Percentiles rank a stretch among this genome's conserved stretches.
Evolutionary conservation across 495 filamentous ascomycete species (phyloP).

Genomic region (Tuber borchii): DNA sequence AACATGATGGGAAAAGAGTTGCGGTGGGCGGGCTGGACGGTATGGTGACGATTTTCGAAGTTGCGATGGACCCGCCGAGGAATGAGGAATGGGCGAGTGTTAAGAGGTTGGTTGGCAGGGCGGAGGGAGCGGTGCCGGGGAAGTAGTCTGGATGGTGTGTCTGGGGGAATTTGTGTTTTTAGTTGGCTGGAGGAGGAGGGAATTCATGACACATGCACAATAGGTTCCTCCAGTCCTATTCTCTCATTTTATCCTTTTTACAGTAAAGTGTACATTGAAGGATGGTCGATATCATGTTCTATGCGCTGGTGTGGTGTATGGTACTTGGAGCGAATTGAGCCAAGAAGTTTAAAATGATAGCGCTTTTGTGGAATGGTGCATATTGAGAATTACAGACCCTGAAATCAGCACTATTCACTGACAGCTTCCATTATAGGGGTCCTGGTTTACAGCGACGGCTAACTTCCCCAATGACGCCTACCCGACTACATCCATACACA

Average conservation of each 20-base stretch:
- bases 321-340: neutral
- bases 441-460: neutral
- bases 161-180: neutral
- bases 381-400: neutral
- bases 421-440: neutral
- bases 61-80: slow-evolving; percentile 71
- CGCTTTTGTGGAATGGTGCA: neutral
- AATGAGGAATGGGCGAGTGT: slow-evolving; percentile 86
- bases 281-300: neutral
- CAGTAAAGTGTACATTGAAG: neutral
- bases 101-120: slow-evolving; percentile 70
- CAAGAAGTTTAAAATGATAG: neutral
- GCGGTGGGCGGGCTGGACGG: slow-evolving; percentile 89
- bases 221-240: neutral
- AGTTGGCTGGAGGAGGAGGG: neutral
- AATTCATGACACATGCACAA: neutral
- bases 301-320: neutral
- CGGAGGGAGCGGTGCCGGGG: slow-evolving; percentile 46
- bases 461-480: neutral
- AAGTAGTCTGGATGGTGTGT: neutral
- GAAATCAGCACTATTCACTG: neutral
- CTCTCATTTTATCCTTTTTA: neutral
- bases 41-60: slow-evolving; percentile 84
- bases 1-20: slow-evolving; percentile 72
- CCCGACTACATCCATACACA: neutral